These are phyloP conservation scores for Syncephalastrum contaminatum DNA, from an alignment of 371 early-diverging fungal species.

Conservation along the genomic window DNA sequence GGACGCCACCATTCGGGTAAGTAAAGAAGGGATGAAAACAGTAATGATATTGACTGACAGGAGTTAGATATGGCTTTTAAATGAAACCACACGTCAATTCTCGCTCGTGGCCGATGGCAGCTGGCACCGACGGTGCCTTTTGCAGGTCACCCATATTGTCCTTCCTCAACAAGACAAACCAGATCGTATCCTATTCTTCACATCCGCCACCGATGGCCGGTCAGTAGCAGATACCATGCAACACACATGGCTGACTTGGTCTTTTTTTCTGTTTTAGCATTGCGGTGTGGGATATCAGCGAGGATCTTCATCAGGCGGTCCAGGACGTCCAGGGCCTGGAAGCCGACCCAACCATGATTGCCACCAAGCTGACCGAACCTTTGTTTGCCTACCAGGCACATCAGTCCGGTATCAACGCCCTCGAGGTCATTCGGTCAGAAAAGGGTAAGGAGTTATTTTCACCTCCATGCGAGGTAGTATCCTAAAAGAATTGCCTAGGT, in stretches of 20 bases:
- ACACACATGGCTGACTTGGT: not conserved
- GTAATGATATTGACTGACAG: not conserved
- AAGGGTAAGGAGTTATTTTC: constrained; percentile 13
- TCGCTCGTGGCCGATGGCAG: constrained; percentile 52
- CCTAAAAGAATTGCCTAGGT: not conserved
- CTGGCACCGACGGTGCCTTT: constrained; percentile 59
- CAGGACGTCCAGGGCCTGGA: constrained; percentile 19
- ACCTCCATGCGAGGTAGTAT: not conserved
- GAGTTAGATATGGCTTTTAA: constrained; percentile 50
- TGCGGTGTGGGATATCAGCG: constrained; percentile 54
- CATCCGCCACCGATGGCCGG: constrained; percentile 59
- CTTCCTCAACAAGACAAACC: constrained; percentile 8
- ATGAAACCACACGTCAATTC: constrained; percentile 49
- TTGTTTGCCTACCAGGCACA: constrained; percentile 35
- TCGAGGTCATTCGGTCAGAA: constrained; percentile 24
- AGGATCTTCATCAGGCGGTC: constrained; percentile 24
- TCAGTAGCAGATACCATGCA: not conserved
- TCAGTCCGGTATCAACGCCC: constrained; percentile 59
- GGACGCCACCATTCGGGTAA: constrained; percentile 56
- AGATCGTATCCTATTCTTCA: constrained; percentile 49
- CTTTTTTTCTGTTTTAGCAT: constrained; percentile 20
- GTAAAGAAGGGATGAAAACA: not conserved
- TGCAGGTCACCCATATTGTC: constrained; percentile 49
- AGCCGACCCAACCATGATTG: constrained; percentile 29
- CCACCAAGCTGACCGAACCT: constrained; percentile 34